Evolutionary conservation across 2,329 filamentous ascomycete species (phyloP).

Genomic region (Chrysoporthe austroafricana): DNA sequence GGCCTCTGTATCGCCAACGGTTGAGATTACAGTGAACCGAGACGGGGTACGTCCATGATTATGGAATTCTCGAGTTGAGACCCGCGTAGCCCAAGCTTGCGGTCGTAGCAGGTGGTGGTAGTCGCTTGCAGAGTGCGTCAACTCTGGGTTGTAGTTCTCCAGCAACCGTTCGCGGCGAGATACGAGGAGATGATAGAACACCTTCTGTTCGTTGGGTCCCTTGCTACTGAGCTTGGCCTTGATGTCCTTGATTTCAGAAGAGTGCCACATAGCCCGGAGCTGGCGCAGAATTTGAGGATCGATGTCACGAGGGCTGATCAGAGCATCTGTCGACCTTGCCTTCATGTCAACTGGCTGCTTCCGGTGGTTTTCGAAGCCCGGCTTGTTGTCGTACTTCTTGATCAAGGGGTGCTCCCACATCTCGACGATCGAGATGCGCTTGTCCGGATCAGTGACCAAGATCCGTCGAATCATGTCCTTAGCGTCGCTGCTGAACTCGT

Average conservation of each 20-base stretch:
- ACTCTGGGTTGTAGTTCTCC: conserved; percentile 81
- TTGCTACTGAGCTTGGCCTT: conserved; percentile 68
- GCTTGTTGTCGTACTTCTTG: conserved; percentile 78
- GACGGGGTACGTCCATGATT: conserved; percentile 60
- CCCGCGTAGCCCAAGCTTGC: conserved; percentile 59
- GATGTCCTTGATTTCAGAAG: conserved; percentile 73
- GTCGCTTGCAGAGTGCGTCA: conserved; percentile 87
- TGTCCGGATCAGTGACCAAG: conserved; percentile 75
- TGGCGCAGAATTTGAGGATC: conserved; percentile 83
- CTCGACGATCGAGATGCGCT: conserved; percentile 76
- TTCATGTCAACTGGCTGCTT: conserved; percentile 60
- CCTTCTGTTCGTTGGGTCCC: conserved; percentile 84
- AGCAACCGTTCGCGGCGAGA: conserved; percentile 83
- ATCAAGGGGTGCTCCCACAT: conserved; percentile 91
- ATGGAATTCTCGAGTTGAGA: conserved; percentile 65
- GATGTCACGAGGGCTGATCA: conserved; percentile 67
- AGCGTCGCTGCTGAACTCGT: conserved; percentile 67
- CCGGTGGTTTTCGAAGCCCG: conserved; percentile 62
- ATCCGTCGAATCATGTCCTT: conserved; percentile 80
- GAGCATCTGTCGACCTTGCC: conserved; percentile 64
- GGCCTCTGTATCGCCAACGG: conserved; percentile 56
- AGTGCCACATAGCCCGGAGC: conserved; percentile 89
- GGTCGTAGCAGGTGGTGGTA: conserved; percentile 76
- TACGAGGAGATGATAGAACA: conserved; percentile 85
- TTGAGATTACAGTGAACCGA: conserved; percentile 68